Percentiles rank a stretch among this genome's conserved stretches.
phyloP scores from a whole-genome alignment of 2,329 filamentous ascomycete species.

The Fusarium dlaminii region DNA sequence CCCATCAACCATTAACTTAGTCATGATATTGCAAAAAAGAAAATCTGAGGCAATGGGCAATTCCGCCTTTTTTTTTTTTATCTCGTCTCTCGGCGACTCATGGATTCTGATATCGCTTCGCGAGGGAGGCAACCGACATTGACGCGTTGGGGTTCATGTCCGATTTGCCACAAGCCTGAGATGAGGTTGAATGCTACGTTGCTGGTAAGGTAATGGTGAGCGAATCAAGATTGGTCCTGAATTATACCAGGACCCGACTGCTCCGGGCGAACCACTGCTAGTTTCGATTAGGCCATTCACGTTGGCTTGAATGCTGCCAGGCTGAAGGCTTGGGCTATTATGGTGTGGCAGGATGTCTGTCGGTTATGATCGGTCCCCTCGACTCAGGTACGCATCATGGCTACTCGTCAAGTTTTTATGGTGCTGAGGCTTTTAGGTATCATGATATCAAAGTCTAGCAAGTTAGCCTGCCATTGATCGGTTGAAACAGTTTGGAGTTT shows the following conservation, averaged over 20 bases:
- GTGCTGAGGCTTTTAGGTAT: not conserved
- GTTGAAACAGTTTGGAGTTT: slow-evolving; percentile 1
- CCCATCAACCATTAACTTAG: not conserved
- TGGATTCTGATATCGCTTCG: slow-evolving; percentile 3
- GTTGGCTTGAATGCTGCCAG: slow-evolving; percentile 4
- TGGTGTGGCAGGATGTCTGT: not conserved
- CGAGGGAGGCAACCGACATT: slow-evolving; percentile 24
- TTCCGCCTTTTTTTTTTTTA: not conserved
- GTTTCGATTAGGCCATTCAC: slow-evolving; percentile 14
- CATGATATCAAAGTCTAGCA: not conserved
- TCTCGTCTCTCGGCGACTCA: not conserved
- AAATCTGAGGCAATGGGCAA: not conserved
- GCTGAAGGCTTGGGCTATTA: not conserved
- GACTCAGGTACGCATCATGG: slow-evolving; percentile 12
- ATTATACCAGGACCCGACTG: slow-evolving; percentile 18
- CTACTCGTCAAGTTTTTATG: slow-evolving; percentile 1
- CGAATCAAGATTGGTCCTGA: slow-evolving; percentile 25
- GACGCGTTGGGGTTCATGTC: slow-evolving; percentile 32
- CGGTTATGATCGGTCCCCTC: slow-evolving; percentile 30
- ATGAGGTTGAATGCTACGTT: slow-evolving; percentile 39
- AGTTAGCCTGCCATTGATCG: not conserved
- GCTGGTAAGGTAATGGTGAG: slow-evolving; percentile 24
- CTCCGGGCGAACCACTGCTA: slow-evolving; percentile 25
- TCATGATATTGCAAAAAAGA: not conserved
- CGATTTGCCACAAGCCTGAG: slow-evolving; percentile 36